Conservation (phyloP, 1,284 basidiomycete genomes). For the Papiliotrema flavescens region DNA sequence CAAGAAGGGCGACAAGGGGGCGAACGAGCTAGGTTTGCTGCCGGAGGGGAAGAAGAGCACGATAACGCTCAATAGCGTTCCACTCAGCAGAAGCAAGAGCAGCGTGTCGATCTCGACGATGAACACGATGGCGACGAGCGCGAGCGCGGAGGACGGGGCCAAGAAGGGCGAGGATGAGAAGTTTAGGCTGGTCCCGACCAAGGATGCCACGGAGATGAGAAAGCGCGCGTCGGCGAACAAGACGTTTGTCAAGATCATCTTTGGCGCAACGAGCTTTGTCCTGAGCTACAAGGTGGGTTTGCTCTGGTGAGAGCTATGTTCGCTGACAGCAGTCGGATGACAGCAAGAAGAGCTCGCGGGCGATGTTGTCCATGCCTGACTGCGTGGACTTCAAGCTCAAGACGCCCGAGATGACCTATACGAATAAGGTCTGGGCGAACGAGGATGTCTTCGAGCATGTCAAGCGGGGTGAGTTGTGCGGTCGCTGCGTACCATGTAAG, state of each 20-base stretch:
- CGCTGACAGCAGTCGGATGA: slow-evolving; percentile 43
- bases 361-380: slow-evolving; percentile 38
- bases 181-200: slow-evolving; percentile 16
- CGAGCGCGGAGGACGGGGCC: background rate
- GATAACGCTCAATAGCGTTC: background rate
- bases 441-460: slow-evolving; percentile 77
- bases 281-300: slow-evolving; percentile 54
- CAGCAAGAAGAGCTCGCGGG: slow-evolving; percentile 49
- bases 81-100: background rate
- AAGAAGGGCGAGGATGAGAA: slow-evolving; percentile 5
- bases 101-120: background rate
- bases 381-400: slow-evolving; percentile 55
- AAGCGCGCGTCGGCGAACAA: slow-evolving; percentile 50
- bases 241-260: slow-evolving; percentile 76
- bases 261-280: slow-evolving; percentile 57
- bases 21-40: background rate
- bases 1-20: background rate
- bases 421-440: slow-evolving; percentile 82
- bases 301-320: no score
- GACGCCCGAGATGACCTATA: slow-evolving; percentile 64
- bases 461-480: slow-evolving; percentile 62
- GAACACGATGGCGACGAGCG: background rate
- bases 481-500: background rate
- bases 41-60: background rate
- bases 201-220: slow-evolving; percentile 49